phyloP scores from a whole-genome alignment of 1,284 basidiomycete genomes.

The Cerioporus squamosus region DNA sequence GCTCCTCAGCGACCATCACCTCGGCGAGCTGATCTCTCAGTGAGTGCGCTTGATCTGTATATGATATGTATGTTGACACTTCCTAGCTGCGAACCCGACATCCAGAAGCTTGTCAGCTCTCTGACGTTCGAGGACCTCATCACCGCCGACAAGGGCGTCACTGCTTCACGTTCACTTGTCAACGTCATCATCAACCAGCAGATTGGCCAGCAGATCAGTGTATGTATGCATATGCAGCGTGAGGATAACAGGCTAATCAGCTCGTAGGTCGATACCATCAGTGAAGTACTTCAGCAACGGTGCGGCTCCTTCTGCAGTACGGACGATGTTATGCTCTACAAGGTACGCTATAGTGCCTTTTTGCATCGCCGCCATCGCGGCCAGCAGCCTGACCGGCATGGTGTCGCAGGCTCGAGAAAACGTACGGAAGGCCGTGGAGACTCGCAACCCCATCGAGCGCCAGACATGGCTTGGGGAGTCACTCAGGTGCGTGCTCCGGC shows the following conservation, averaged over 20 bases:
- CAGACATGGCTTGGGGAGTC: conserved; percentile 83
- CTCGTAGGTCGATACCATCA: conserved; percentile 89
- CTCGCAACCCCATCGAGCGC: conserved; percentile 72
- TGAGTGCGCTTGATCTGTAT: conserved; percentile 42
- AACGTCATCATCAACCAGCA: conserved; percentile 98
- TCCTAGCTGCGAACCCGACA: conserved; percentile 67
- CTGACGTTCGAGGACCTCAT: conserved; percentile 88
- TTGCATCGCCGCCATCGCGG: not conserved
- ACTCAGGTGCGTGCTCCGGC: conserved; percentile 62
- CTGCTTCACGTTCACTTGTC: conserved; percentile 86
- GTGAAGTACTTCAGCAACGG: conserved; percentile 90
- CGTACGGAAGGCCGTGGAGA: conserved; percentile 88
- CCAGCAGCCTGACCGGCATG: not conserved
- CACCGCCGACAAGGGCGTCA: conserved; percentile 81
- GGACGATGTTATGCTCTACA: conserved; percentile 98
- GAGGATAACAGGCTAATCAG: not conserved
- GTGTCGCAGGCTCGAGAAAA: conserved; percentile 86
- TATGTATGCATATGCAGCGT: conserved; percentile 43
- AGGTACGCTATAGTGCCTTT: conserved; percentile 58
- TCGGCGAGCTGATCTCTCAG: conserved; percentile 86
- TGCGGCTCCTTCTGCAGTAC: conserved; percentile 98
- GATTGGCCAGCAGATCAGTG: conserved; percentile 94
- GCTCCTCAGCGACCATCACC: conserved; percentile 88
- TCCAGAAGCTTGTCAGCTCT: conserved; percentile 67
- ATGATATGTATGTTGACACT: not conserved